Evolutionary conservation across 139 green algal species (phyloP).

Genomic region (Coccomyxa sp.): DNA sequence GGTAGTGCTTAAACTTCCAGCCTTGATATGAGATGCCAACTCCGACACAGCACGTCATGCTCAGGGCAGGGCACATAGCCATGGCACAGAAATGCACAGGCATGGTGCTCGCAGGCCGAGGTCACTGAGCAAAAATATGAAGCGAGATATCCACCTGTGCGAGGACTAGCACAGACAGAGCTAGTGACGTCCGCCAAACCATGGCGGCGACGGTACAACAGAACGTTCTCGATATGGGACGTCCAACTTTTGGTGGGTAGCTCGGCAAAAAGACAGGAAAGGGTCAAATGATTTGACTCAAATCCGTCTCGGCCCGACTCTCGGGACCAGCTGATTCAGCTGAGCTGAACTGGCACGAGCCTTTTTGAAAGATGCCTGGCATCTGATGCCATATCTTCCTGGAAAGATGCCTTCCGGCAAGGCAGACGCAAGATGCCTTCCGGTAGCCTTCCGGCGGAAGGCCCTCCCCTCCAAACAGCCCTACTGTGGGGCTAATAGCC

Average conservation of each 20-base stretch:
- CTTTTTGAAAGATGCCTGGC: not conserved
- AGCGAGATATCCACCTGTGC: not conserved
- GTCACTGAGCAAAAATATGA: not conserved
- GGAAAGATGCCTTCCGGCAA: not conserved
- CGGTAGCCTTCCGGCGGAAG: too few species aligned
- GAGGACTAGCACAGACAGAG: not conserved
- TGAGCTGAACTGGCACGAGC: not conserved
- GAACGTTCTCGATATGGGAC: not conserved
- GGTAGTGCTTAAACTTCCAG: not conserved
- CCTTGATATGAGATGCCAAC: not conserved
- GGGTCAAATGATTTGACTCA: too few species aligned
- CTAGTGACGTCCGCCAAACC: not conserved
- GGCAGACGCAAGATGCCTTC: not conserved
- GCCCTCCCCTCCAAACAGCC: not conserved
- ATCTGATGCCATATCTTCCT: too few species aligned
- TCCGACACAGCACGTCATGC: not conserved
- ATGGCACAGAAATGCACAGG: not conserved
- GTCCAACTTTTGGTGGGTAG: not conserved
- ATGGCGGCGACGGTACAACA: not conserved
- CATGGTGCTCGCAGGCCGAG: not conserved
- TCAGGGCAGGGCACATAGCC: not conserved
- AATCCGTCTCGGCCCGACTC: not conserved
- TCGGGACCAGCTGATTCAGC: too few species aligned
- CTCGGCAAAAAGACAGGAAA: not conserved
- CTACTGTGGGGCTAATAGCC: too few species aligned